phyloP scores from a whole-genome alignment of 495 filamentous ascomycete species.

The Rostrohypoxylon terebratum region DNA sequence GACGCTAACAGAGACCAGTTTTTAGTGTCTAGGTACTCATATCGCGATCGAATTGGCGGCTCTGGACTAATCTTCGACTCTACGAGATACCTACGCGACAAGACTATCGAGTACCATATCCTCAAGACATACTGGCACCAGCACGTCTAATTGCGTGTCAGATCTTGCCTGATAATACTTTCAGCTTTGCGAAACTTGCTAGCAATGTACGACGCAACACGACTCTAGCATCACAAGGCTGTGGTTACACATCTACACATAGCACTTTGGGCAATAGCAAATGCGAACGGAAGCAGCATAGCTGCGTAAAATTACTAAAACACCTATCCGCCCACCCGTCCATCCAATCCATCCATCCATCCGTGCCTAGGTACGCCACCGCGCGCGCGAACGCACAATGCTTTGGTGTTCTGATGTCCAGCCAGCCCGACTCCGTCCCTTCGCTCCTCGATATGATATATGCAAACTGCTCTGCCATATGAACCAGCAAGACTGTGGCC shows the following conservation, averaged over 20 bases:
- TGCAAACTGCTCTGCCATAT: not conserved
- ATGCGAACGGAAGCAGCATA: not conserved
- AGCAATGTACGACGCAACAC: not conserved
- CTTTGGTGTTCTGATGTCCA: not conserved
- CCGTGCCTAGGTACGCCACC: not conserved
- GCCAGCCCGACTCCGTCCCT: constrained; percentile 1
- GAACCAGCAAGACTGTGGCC: not conserved
- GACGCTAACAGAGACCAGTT: not conserved
- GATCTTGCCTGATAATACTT: not conserved
- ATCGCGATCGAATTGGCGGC: not conserved
- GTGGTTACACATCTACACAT: not conserved
- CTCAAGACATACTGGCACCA: not conserved
- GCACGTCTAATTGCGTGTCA: not conserved
- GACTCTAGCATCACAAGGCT: not conserved
- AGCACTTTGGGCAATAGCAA: not conserved
- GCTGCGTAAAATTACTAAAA: constrained; percentile 10
- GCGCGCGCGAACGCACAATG: not conserved
- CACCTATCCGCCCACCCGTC: not conserved
- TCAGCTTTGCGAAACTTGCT: not conserved
- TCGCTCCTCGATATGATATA: not conserved
- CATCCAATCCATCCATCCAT: not conserved
- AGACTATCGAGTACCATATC: not conserved
- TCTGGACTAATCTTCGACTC: not conserved
- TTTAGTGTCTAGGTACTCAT: not conserved
- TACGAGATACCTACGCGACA: not conserved